These are phyloP conservation scores for Brassica cretica DNA, from an alignment of 345 rosid species.

Conservation along the genomic window DNA sequence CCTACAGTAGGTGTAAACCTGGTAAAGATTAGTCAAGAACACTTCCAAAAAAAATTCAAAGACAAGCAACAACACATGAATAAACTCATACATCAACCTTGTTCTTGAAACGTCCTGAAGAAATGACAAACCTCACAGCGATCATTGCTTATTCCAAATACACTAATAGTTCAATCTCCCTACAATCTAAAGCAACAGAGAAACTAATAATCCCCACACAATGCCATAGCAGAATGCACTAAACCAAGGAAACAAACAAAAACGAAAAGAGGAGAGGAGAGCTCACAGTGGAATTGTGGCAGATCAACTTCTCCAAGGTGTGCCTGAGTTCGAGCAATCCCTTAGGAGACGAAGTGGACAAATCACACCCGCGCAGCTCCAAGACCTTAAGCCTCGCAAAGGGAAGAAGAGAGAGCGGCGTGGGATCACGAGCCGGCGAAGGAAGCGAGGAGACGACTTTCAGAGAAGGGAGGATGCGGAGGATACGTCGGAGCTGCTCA, in stretches of 20 bases:
- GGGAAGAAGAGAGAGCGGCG: constrained; percentile 83
- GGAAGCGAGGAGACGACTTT: constrained; percentile 84
- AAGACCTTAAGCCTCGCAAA: constrained; percentile 71
- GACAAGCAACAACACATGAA: constrained; percentile 18
- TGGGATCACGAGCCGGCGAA: constrained; percentile 78
- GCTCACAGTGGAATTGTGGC: constrained; percentile 96
- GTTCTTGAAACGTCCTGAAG: constrained; percentile 33
- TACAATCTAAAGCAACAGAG: constrained; percentile 26
- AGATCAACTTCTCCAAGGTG: constrained; percentile 85
- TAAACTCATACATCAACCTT: constrained; percentile 33
- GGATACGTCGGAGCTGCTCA: constrained; percentile 90
- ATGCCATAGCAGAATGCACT: constrained; percentile 12
- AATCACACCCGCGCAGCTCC: constrained; percentile 92
- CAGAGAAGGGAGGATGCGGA: constrained; percentile 71
- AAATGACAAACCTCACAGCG: constrained; percentile 22
- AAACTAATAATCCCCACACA: constrained; percentile 30
- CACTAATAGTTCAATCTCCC: constrained; percentile 37
- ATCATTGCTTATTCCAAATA: constrained; percentile 33
- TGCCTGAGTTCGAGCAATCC: constrained; percentile 87
- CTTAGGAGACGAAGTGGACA: constrained; percentile 87
- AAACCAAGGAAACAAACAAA: background rate
- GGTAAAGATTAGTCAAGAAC: constrained; percentile 20
- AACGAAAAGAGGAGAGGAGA: background rate
- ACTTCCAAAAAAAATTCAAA: constrained; percentile 1
- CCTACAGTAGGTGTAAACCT: constrained; percentile 47